Percentiles rank a stretch among this genome's conserved stretches.
These are phyloP conservation scores for Candida palmyrensis DNA, from an alignment of 805 yeast genomes.

Conservation along the genomic window DNA sequence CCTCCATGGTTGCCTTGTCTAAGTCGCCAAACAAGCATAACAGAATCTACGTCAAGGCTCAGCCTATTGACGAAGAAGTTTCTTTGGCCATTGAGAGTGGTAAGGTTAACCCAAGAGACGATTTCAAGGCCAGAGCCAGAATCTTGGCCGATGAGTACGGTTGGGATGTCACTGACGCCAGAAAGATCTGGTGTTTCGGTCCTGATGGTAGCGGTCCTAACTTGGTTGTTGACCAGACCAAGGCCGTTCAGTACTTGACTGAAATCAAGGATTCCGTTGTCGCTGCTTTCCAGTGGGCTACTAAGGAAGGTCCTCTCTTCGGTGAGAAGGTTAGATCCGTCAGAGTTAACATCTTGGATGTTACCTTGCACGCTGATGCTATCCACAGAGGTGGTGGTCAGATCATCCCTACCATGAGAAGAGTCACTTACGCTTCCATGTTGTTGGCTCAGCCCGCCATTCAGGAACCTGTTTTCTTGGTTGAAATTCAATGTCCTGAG, in stretches of 20 bases:
- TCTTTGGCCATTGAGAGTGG: slow-evolving; percentile 90
- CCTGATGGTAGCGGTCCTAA: slow-evolving; percentile 99
- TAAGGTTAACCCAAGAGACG: slow-evolving; percentile 91
- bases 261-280: slow-evolving; percentile 99
- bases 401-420: slow-evolving; percentile 99
- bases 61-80: slow-evolving; percentile 92
- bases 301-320: slow-evolving; percentile 98
- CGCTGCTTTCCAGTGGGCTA: slow-evolving; percentile 99
- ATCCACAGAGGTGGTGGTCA: slow-evolving; percentile 99
- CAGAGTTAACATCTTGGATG: slow-evolving; percentile 98
- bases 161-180: slow-evolving; percentile 99
- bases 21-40: slow-evolving; percentile 99
- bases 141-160: slow-evolving; percentile 97
- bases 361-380: slow-evolving; percentile 99
- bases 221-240: slow-evolving; percentile 98
- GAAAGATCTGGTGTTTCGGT: slow-evolving; percentile 99
- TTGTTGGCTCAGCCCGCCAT: slow-evolving; percentile 97
- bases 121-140: slow-evolving; percentile 99
- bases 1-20: slow-evolving; percentile 93
- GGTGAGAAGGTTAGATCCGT: slow-evolving; percentile 96
- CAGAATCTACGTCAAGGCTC: slow-evolving; percentile 98
- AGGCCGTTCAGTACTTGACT: slow-evolving; percentile 98
- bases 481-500: slow-evolving; percentile 99
- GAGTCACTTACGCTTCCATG: slow-evolving; percentile 98
- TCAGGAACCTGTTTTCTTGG: slow-evolving; percentile 99